phyloP scores from a whole-genome alignment of 1,284 basidiomycete species.

The Ganoderma sinense region DNA sequence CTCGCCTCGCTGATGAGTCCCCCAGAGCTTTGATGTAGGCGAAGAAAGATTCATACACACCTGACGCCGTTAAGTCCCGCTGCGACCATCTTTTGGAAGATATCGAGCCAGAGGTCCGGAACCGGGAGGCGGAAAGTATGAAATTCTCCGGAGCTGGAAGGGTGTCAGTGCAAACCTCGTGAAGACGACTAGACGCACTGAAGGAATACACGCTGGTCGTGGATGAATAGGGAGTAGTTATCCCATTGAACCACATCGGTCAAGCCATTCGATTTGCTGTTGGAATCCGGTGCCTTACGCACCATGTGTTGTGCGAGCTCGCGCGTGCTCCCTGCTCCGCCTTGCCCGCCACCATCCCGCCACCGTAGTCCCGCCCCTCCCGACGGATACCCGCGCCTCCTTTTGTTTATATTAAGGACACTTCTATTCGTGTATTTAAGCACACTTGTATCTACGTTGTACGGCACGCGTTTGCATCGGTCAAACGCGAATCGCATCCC shows the following conservation, averaged over 20 bases:
- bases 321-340: too few species aligned
- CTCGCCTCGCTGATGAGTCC: background rate
- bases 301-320: too few species aligned
- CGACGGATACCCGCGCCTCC: too few species aligned
- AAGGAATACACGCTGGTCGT: constrained; percentile 48
- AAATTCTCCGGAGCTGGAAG: constrained; percentile 72
- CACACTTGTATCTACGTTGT: too few species aligned
- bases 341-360: too few species aligned
- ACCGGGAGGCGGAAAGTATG: constrained; percentile 86
- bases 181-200: constrained; percentile 49
- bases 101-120: constrained; percentile 81
- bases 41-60: constrained; percentile 25
- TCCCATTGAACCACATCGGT: constrained; percentile 42
- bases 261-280: constrained; percentile 39
- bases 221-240: constrained; percentile 41
- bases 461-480: too few species aligned
- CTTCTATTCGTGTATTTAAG: too few species aligned
- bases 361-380: too few species aligned
- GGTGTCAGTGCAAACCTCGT: background rate
- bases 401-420: too few species aligned
- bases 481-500: too few species aligned
- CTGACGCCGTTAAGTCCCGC: constrained; percentile 79
- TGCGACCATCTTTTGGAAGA: constrained; percentile 83
- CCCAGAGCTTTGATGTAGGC: background rate
- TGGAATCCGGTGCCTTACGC: too few species aligned